phyloP scores from a whole-genome alignment of 148 eudicot species.

The Rhododendron williamsianum region DNA sequence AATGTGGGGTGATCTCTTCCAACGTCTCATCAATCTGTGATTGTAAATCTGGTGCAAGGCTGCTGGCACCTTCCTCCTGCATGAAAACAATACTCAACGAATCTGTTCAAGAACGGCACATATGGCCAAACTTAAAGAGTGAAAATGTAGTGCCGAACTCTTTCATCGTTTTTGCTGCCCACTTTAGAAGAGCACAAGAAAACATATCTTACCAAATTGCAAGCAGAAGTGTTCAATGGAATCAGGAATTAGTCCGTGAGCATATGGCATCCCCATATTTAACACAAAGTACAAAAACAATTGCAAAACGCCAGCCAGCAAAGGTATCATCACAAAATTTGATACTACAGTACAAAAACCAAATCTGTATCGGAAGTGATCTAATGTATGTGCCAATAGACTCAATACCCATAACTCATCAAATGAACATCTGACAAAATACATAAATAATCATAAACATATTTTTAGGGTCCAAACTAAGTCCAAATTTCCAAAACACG shows the following conservation, averaged over 20 bases:
- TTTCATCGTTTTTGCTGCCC: neutral
- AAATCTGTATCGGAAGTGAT: too few species aligned
- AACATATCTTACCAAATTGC: neutral
- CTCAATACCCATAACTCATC: neutral
- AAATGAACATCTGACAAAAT: neutral
- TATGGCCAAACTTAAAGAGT: neutral
- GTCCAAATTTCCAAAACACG: neutral
- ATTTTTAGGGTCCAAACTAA: neutral
- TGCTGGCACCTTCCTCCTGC: slow-evolving; percentile 98
- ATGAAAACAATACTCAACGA: slow-evolving; percentile 1
- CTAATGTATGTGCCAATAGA: neutral
- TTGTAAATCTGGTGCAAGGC: slow-evolving; percentile 92
- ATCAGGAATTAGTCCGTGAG: neutral
- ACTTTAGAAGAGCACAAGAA: neutral
- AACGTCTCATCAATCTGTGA: slow-evolving; percentile 95
- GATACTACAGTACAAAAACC: neutral
- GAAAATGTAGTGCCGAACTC: neutral
- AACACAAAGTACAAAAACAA: neutral
- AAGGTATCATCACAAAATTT: neutral
- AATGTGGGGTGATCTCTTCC: slow-evolving; percentile 89
- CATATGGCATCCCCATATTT: neutral
- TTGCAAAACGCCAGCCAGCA: neutral
- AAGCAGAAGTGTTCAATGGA: neutral
- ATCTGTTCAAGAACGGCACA: neutral
- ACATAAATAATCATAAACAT: neutral